Evolutionary conservation across 495 filamentous ascomycete species (phyloP).

Genomic region (Lepraria neglecta): DNA sequence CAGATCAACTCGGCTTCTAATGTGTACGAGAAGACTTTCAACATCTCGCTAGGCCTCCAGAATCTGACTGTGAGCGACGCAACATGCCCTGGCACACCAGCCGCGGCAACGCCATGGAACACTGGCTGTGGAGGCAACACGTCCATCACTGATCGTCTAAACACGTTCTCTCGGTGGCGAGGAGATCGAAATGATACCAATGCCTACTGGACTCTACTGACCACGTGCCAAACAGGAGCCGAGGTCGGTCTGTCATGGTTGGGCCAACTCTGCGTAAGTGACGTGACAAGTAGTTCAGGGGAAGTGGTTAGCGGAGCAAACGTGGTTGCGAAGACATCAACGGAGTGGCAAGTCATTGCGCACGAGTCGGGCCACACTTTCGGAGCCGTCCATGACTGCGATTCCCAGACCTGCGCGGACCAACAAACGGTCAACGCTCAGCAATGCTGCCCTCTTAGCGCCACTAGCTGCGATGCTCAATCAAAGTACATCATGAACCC

Average conservation of each 20-base stretch:
- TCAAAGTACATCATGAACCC: conserved; percentile 93
- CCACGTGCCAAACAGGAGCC: conserved; percentile 72
- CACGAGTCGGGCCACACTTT: conserved; percentile 95
- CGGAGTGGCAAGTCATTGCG: conserved; percentile 94
- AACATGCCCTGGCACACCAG: conserved; percentile 59
- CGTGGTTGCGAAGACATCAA: conserved; percentile 76
- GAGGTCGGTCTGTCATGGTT: conserved; percentile 93
- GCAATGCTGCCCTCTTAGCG: conserved; percentile 78
- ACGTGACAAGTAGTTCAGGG: conserved; percentile 41
- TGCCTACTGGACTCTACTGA: conserved; percentile 91
- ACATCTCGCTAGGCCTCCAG: conserved; percentile 81
- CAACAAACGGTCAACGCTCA: conserved; percentile 56
- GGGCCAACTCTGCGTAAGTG: conserved; percentile 72
- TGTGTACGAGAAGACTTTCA: conserved; percentile 85
- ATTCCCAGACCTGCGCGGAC: conserved; percentile 54
- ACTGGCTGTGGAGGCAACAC: conserved; percentile 56
- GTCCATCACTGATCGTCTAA: conserved; percentile 73
- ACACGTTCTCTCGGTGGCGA: conserved; percentile 84
- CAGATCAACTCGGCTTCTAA: conserved; percentile 81
- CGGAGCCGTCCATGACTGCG: conserved; percentile 93
- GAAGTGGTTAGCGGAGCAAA: conserved; percentile 79
- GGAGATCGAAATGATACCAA: conserved; percentile 66
- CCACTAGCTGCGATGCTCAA: conserved; percentile 64
- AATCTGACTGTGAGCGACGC: conserved; percentile 71
- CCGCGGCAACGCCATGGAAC: conserved; percentile 72